Evolutionary conservation across 805 yeast genomes (phyloP).

Genomic region (Metahyphopichia silvanorum): DNA sequence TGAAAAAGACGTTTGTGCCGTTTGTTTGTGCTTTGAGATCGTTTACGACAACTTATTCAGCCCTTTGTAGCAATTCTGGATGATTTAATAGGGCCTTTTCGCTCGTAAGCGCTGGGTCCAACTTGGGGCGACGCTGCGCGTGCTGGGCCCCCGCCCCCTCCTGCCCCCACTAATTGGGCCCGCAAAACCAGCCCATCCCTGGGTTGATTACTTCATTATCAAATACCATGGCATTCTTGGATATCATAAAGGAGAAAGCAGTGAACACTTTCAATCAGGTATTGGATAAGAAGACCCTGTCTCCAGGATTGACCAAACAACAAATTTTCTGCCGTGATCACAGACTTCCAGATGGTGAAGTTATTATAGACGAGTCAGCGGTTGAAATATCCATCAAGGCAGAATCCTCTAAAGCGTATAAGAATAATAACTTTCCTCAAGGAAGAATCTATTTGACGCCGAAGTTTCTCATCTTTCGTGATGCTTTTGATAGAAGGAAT

Average conservation of each 20-base stretch:
- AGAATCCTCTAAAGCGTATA: conserved; percentile 17
- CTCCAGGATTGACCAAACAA: conserved; percentile 55
- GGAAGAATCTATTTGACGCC: conserved; percentile 69
- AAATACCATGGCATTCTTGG: conserved; percentile 47
- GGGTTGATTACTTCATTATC: conserved; percentile 1
- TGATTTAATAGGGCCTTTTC: no score
- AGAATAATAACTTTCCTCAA: conserved; percentile 38
- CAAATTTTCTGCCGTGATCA: conserved; percentile 67
- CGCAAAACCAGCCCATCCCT: no score
- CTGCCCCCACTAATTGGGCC: no score
- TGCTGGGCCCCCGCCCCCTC: no score
- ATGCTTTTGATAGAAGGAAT: conserved; percentile 62
- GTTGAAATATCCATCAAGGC: conserved; percentile 50
- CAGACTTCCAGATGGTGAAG: conserved; percentile 69
- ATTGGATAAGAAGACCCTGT: conserved; percentile 39
- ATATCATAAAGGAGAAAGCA: conserved; percentile 44
- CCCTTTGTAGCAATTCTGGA: no score
- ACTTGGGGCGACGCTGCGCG: no score
- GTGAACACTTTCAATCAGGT: conserved; percentile 42
- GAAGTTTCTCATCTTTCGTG: conserved; percentile 72
- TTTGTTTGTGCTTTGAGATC: no score
- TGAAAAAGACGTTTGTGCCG: no score
- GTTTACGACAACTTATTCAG: no score
- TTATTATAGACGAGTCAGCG: conserved; percentile 58
- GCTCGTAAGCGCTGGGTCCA: no score